Base-by-base conservation (phyloP, 2,329 filamentous ascomycete genomes). In the Verticillium dahliae region DNA sequence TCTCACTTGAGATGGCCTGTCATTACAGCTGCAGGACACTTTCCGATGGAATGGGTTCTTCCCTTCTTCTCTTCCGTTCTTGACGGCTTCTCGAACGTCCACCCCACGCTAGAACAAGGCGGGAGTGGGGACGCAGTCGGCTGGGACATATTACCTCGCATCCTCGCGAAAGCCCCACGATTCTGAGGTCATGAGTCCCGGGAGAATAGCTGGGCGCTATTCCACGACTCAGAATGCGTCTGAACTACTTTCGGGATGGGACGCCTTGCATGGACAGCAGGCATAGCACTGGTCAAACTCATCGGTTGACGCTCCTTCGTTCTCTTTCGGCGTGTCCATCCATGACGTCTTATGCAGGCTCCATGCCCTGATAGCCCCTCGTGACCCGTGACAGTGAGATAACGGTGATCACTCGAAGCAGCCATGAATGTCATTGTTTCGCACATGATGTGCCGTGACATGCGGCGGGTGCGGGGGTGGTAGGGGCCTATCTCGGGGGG, bases 401-500 rank as follows among this genome's bases (percentile, higher is more conserved):
- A 31, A 52, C 18, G 45, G 45, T 27, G 35, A 22, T 52, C n/a
- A 22, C 45, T 13, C 6, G 13, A 52, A 6, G 45, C 7, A 22
- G 10, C 18, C 18, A 27, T 52, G n/a, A 52, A 52, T 52, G 45
- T 1, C 45, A 52, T 52, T 52, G 45, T 52, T 22, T n/a, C 22
- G 45, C 45, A 52, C 45, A 52, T 52, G 45, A 52, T 52, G 45
- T 52, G 45, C 45, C 45, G 45, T 27, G 18, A 52, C 45, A 52
- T 52, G 41, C 45, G 58, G 58, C 10, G 27, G 39, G 33, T 22
- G 41, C 15, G 45, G 58, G 18, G 58, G 45, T 22, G 6, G 33
- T 35, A 59, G 10, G 56, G 45, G 10, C 39, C 34, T 7, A 59
- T 59, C 58, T 59, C 58, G 58, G 58, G 58, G 45, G 58, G 45